Conservation (phyloP, 441 rosid genomes). For the Melastoma candidum region DNA sequence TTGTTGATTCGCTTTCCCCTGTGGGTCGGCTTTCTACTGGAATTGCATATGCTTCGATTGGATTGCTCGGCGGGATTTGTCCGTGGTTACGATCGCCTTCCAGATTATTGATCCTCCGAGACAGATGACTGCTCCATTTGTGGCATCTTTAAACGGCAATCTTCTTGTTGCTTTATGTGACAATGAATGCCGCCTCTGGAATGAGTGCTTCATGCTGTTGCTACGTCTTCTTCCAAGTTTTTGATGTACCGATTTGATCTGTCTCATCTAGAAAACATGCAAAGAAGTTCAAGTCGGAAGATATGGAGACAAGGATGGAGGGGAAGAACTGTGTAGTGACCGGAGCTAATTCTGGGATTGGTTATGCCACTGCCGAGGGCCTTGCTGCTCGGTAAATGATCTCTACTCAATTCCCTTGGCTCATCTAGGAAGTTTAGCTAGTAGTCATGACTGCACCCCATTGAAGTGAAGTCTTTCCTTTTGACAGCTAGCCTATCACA, state of each 20-base stretch:
- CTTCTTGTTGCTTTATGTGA: too few relatives aligned
- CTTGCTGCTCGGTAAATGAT: slow-evolving; percentile 63
- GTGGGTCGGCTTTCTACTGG: neutral
- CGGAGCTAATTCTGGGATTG: slow-evolving; percentile 89
- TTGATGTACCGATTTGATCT: neutral
- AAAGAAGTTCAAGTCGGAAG: slow-evolving; percentile 57
- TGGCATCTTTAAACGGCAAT: too few relatives aligned
- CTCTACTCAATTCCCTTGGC: too few relatives aligned
- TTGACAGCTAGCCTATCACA: too few relatives aligned
- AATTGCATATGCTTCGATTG: neutral
- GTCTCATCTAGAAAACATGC: slow-evolving; percentile 44
- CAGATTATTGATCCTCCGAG: too few relatives aligned
- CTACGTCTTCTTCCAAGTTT: slow-evolving; percentile 1
- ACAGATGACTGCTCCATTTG: too few relatives aligned
- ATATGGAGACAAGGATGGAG: slow-evolving; percentile 44
- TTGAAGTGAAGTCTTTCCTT: too few relatives aligned
- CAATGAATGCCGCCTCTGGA: too few relatives aligned
- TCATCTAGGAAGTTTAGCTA: too few relatives aligned
- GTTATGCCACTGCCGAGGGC: slow-evolving; percentile 79
- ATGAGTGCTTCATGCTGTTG: neutral
- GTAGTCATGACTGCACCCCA: too few relatives aligned
- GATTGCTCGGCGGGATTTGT: too few relatives aligned
- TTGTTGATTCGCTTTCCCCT: neutral
- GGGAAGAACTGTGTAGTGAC: slow-evolving; percentile 82
- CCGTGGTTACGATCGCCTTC: too few relatives aligned